Evolutionary conservation across 1,139 yeast genomes (phyloP).

Genomic region (Entelexis sorbosivorans): DNA sequence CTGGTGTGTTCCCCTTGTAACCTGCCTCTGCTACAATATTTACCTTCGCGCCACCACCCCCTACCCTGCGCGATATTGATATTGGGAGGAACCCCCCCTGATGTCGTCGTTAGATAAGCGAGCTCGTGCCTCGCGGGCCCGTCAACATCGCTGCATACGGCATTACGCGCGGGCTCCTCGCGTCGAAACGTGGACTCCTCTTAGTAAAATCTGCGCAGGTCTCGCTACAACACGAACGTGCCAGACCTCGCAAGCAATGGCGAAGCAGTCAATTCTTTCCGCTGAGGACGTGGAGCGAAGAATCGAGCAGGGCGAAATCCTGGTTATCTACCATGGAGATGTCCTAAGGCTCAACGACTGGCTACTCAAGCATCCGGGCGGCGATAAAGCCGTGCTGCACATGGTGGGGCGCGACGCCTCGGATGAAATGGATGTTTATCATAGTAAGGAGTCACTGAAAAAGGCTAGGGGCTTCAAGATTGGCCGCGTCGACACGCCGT

Average conservation of each 20-base stretch:
- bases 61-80: too few species aligned
- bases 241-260: not conserved
- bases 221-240: not conserved
- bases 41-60: too few species aligned
- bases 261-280: not conserved
- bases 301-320: conserved; percentile 56
- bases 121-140: not conserved
- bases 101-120: not conserved
- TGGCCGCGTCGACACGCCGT: conserved; percentile 49
- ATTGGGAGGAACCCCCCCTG: too few species aligned
- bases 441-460: conserved; percentile 45
- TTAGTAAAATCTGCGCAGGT: not conserved
- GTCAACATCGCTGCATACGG: not conserved
- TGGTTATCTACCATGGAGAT: conserved; percentile 51
- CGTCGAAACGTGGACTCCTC: not conserved
- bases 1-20: too few species aligned
- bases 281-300: conserved; percentile 36
- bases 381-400: conserved; percentile 71
- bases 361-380: conserved; percentile 77
- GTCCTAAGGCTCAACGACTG: conserved; percentile 61
- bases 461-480: conserved; percentile 47
- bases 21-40: too few species aligned
- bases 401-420: conserved; percentile 85
- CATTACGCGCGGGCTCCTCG: not conserved
- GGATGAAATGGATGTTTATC: conserved; percentile 78